Percentiles rank a stretch among this genome's conserved stretches.
Evolutionary conservation across 2,329 filamentous ascomycete genomes (phyloP).

Genomic region (Ilyonectria mors-panacis): DNA sequence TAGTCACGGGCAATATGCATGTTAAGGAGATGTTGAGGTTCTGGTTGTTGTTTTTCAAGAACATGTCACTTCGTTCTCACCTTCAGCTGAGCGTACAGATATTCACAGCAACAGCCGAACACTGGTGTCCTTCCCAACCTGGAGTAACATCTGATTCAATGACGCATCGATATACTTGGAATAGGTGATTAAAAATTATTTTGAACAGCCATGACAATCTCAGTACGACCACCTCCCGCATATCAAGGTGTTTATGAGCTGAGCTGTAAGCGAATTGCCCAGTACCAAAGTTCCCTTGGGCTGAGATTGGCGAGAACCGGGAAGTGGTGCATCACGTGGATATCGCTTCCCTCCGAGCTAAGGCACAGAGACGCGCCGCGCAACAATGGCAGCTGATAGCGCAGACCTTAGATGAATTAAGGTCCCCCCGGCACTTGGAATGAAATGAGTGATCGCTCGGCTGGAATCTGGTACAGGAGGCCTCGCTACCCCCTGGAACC

Average conservation of each 20-base stretch:
- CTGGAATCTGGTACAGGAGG: constrained; percentile 21
- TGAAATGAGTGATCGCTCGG: constrained; percentile 9
- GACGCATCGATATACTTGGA: background rate
- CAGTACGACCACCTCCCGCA: background rate
- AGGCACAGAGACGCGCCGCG: background rate
- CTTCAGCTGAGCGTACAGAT: background rate
- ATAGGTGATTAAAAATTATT: background rate
- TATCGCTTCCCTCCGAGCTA: background rate
- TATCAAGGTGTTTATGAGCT: background rate
- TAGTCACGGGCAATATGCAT: background rate
- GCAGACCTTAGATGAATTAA: constrained; percentile 16
- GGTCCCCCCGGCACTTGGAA: background rate
- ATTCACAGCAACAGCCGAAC: background rate
- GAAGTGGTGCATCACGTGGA: constrained; percentile 12
- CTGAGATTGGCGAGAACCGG: background rate
- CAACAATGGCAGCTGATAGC: background rate
- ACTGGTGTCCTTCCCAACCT: background rate
- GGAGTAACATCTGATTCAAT: background rate
- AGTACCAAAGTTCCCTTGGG: background rate
- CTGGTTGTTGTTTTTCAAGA: background rate
- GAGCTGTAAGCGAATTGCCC: background rate
- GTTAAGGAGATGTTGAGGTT: background rate
- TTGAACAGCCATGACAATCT: background rate
- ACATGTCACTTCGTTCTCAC: constrained; percentile 12
- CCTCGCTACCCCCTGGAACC: constrained; percentile 6